Evolutionary conservation across 2,329 filamentous ascomycete species (phyloP), one percentile per base, ranked within the genome.

Genomic region (Arthroderma uncinatum): DNA sequence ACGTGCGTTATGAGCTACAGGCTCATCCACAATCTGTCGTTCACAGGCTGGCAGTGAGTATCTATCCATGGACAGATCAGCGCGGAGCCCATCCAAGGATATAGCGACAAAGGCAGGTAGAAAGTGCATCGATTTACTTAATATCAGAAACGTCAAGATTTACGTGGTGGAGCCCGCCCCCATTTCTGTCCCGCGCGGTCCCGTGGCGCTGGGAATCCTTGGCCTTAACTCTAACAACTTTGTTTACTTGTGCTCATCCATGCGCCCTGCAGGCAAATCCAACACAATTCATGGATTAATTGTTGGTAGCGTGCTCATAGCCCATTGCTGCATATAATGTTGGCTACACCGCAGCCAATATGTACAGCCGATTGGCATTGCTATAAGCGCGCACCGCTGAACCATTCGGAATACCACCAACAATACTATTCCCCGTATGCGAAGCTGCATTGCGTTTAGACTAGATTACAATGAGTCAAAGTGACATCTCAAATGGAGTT

Each of bases 91-190:
- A 1, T n/a, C 16, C 16, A n/a, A 9, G 1, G 40, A 44, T 7
- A 44, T 44, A 9, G 8, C 40, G 8, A n/a, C n/a, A n/a, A n/a
- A n/a, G n/a, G n/a, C n/a, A n/a, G n/a, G n/a, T n/a, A n/a, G n/a
- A n/a, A n/a, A n/a, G n/a, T n/a, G n/a, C n/a, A n/a, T n/a, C n/a
- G n/a, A n/a, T n/a, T n/a, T n/a, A n/a, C n/a, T n/a, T 55, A 62
- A 23, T 30, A 59, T 1, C 55, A 44, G 10, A 52, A 57, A 23
- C 62, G 61, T 28, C n/a, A 48, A 1, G 36, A 57, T 23, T 47
- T 47, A 4, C 21, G 40, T n/a, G 40, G 40, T 42, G 39, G 39
- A 23, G 19, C 16, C 39, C 8, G 40, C 12, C 19, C 10, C 40
- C 40, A 21, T 21, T 19, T 42, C 40, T 21, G 40, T 25, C 40